Percentiles rank a stretch among this genome's conserved stretches.
Evolutionary conservation across 1,284 basidiomycete genomes (phyloP).

Genomic region (Cryptococcus sp.): DNA sequence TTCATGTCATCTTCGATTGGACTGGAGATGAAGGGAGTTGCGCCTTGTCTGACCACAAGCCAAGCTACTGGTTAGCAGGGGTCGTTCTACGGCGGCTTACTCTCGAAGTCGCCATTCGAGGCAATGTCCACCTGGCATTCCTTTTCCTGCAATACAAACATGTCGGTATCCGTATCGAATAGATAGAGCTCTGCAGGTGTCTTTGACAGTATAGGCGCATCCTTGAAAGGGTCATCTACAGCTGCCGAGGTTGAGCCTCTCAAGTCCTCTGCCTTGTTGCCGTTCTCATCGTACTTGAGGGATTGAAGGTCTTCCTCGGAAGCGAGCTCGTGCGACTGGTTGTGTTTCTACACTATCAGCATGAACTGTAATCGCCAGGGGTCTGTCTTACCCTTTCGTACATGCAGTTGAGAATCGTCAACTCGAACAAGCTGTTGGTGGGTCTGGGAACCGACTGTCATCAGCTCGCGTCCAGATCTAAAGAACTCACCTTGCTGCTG

Average conservation of each 20-base stretch:
- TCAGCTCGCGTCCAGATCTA: conserved; percentile 46
- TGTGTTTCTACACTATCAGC: conserved; percentile 59
- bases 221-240: conserved; percentile 42
- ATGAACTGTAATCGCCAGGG: background rate
- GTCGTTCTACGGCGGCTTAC: conserved; percentile 26
- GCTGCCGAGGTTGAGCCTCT: conserved; percentile 9
- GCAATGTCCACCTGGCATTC: conserved; percentile 63
- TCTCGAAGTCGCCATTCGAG: conserved; percentile 52
- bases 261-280: conserved; percentile 2
- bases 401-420: conserved; percentile 89
- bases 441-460: conserved; percentile 64
- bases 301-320: conserved; percentile 64
- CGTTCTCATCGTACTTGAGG: conserved; percentile 53
- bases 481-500: conserved; percentile 35
- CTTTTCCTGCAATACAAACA: conserved; percentile 68
- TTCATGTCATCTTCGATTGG: conserved; percentile 53
- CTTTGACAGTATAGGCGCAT: conserved; percentile 40
- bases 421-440: conserved; percentile 81
- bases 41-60: conserved; percentile 42
- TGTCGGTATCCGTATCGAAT: conserved; percentile 65
- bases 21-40: conserved; percentile 43
- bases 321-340: conserved; percentile 62
- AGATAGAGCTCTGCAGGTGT: conserved; percentile 54
- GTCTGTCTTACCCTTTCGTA: conserved; percentile 57
- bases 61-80: conserved; percentile 26